phyloP scores from a whole-genome alignment of 441 rosid genomes.

The Manihot esculenta region DNA sequence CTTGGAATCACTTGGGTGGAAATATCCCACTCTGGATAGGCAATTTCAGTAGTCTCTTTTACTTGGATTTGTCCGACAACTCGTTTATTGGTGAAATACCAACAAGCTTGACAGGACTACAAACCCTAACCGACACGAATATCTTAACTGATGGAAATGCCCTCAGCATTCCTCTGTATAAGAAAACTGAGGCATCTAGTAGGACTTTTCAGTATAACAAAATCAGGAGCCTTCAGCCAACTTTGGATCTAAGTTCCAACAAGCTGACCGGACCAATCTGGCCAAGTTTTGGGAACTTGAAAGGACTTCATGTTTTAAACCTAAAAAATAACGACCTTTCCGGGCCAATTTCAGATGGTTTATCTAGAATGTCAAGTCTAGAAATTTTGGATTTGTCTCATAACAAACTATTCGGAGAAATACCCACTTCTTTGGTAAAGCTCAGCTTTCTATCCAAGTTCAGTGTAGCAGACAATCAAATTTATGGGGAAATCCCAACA shows the following conservation, averaged over 20 bases:
- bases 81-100: slow-evolving; percentile 15
- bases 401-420: slow-evolving; percentile 48
- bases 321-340: slow-evolving; percentile 45
- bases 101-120: not conserved
- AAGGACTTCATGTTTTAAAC: slow-evolving; percentile 55
- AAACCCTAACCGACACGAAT: not conserved
- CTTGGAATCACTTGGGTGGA: slow-evolving; percentile 4
- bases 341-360: slow-evolving; percentile 52
- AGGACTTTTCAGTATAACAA: not conserved
- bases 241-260: slow-evolving; percentile 54
- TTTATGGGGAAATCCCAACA: slow-evolving; percentile 51
- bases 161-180: not conserved
- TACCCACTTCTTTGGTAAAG: slow-evolving; percentile 46
- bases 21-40: slow-evolving; percentile 8
- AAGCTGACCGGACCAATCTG: slow-evolving; percentile 56
- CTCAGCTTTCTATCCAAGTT: slow-evolving; percentile 55
- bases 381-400: slow-evolving; percentile 61
- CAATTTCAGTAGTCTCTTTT: slow-evolving; percentile 9
- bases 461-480: slow-evolving; percentile 51
- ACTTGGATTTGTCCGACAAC: slow-evolving; percentile 12
- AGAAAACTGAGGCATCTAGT: no score
- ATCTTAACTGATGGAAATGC: not conserved
- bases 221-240: slow-evolving; percentile 52
- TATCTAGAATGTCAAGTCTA: slow-evolving; percentile 64
- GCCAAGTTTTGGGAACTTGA: slow-evolving; percentile 68